Evolutionary conservation across 257 asterid genomes (phyloP), one percentile per base, ranked within the genome.

Genomic region (Solanum sejunctum): DNA sequence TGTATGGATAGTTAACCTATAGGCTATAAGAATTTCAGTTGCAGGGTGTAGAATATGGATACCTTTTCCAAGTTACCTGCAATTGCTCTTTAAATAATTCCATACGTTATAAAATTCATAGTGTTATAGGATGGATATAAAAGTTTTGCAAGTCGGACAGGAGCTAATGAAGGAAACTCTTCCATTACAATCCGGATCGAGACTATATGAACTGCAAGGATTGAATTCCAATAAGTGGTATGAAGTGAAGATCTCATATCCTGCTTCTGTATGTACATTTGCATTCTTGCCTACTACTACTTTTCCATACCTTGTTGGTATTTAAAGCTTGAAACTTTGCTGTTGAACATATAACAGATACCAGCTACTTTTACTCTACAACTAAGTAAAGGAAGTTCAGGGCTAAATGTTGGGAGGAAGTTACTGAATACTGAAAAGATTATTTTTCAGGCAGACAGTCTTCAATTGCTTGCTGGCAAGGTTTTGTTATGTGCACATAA

Each of bases 241-340:
- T 84, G 98, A 95, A 94, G 95, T 96, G 91, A 94, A 94, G 94
- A 93, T 96, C 89, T 96, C 99, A 84, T 94, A 94, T 85, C 99
- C 98, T 63, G 97, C 98, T 90, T 93, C 98, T 87, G 98, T 95
- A 95, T 90, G 97, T 92, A 84, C 32, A 64, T 57, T 80, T 23
- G 51, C 41, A 80, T 88, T 84, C 87, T 49, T 32, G 41, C 85
- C 71, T 63, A 17, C 71, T 63, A 9, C 71, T 16, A 17, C n/a
- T 57, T 12, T 17, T 81, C 13, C n/a, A 52, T 87, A 8, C 15
- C 41, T 63, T 63, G 16, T 84, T 83, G 23, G 66, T 28, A 39
- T 52, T 67, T 73, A 86, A 81, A 83, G 15, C 63, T 82, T 32
- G 28, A 6, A 60, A 86, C 85, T 64, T 56, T 89, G 16, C 56